These are phyloP conservation scores for Phytophthora podocarpi DNA, from an alignment of 352 stramenopile genomes.

Conservation along the genomic window DNA sequence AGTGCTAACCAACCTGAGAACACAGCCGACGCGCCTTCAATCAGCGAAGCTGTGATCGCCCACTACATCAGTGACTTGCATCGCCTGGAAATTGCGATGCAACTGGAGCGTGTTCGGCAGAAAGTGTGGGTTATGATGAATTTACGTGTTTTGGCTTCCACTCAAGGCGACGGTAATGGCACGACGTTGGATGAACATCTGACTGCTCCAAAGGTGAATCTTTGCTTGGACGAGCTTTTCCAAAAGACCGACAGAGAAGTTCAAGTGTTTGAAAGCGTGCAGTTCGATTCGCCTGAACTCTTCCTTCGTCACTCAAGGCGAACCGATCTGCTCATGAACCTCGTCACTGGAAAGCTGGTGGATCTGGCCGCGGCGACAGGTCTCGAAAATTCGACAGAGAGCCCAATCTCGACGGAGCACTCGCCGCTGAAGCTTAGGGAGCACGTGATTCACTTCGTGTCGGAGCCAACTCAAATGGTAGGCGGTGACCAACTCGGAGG, in stretches of 20 bases:
- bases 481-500: constrained; percentile 33
- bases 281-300: constrained; percentile 40
- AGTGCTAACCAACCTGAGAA: constrained; percentile 5
- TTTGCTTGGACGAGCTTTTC: constrained; percentile 42
- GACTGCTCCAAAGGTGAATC: constrained; percentile 37
- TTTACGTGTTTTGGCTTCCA: constrained; percentile 12
- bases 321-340: constrained; percentile 52
- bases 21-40: neutral
- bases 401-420: neutral
- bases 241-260: constrained; percentile 37
- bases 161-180: neutral
- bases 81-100: constrained; percentile 54
- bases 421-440: neutral
- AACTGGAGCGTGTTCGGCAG: constrained; percentile 70
- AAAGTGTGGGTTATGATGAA: constrained; percentile 58
- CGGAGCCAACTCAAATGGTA: constrained; percentile 56
- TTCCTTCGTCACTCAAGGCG: constrained; percentile 58
- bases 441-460: constrained; percentile 56
- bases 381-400: constrained; percentile 1
- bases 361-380: constrained; percentile 16
- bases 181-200: constrained; percentile 3
- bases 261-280: constrained; percentile 53
- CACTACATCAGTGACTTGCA: constrained; percentile 48
- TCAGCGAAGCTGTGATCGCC: constrained; percentile 21
- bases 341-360: constrained; percentile 42